Evolutionary conservation across 2,329 filamentous ascomycete genomes (phyloP).

Genomic region (Parastagonospora nodorum): DNA sequence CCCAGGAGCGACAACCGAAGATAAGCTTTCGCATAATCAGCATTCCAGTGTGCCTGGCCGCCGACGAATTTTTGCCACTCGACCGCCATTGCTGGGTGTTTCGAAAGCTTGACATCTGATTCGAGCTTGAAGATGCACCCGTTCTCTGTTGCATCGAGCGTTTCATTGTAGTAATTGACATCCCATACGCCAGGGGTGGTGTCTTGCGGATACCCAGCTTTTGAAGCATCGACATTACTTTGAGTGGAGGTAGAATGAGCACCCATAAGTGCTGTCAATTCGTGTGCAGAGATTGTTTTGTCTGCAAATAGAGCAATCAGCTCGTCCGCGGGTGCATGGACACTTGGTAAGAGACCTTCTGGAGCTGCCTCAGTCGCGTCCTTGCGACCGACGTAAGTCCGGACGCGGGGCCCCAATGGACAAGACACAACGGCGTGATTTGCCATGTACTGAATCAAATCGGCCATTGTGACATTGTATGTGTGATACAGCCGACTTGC

Average conservation of each 20-base stretch:
- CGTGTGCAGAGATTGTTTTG: conserved; percentile 55
- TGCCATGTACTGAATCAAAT: conserved; percentile 46
- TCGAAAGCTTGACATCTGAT: conserved; percentile 34
- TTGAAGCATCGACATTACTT: conserved; percentile 21
- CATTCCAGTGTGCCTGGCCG: conserved; percentile 32
- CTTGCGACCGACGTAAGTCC: conserved; percentile 54
- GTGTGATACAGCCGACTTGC: conserved; percentile 40
- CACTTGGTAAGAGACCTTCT: conserved; percentile 51
- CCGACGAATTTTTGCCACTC: conserved; percentile 25
- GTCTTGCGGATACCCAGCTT: conserved; percentile 51
- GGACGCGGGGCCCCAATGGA: conserved; percentile 55
- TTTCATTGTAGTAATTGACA: conserved; percentile 30
- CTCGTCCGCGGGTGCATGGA: conserved; percentile 43
- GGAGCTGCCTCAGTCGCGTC: conserved; percentile 49
- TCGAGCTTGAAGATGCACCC: conserved; percentile 41
- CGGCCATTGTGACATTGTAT: conserved; percentile 55
- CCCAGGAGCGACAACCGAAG: conserved; percentile 58
- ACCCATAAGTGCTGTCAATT: conserved; percentile 59
- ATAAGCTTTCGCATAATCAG: conserved; percentile 56
- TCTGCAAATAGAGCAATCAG: conserved; percentile 53
- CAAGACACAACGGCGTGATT: conserved; percentile 53
- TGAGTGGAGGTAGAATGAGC: conserved; percentile 55
- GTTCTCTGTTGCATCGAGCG: conserved; percentile 3
- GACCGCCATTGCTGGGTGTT: conserved; percentile 21
- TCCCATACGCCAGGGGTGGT: conserved; percentile 50